phyloP scores from a whole-genome alignment of 2,329 filamentous ascomycete species.

The Xylariaceae sp. region DNA sequence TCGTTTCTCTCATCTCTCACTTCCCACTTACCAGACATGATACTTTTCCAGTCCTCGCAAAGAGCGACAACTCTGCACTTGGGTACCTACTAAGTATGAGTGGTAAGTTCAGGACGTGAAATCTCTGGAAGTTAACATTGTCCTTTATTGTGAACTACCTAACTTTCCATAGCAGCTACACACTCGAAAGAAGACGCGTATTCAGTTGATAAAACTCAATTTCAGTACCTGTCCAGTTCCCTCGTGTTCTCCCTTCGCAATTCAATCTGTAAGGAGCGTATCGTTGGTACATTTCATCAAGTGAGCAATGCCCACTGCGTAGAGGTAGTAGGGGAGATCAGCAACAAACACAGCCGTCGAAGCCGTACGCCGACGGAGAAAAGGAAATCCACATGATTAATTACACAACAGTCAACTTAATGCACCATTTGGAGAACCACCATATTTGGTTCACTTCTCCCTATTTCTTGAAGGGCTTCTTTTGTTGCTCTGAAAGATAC shows the following conservation, averaged over 20 bases:
- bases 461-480: constrained; percentile 30
- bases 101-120: too few species aligned
- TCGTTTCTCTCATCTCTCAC: too few species aligned
- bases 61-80: too few species aligned
- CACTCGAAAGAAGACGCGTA: neutral
- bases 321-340: constrained; percentile 11
- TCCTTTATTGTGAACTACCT: too few species aligned
- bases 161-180: neutral
- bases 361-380: constrained; percentile 6
- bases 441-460: too few species aligned
- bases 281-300: constrained; percentile 15
- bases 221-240: constrained; percentile 8
- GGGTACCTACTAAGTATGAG: too few species aligned
- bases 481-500: constrained; percentile 55
- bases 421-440: constrained; percentile 3
- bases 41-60: too few species aligned
- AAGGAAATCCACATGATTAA: constrained; percentile 8
- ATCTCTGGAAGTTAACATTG: too few species aligned
- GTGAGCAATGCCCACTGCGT: constrained; percentile 4
- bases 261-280: constrained; percentile 21
- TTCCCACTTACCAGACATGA: too few species aligned
- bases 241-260: constrained; percentile 9
- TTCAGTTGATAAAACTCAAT: constrained; percentile 13
- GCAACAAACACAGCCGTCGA: constrained; percentile 8
- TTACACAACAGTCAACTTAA: constrained; percentile 9